phyloP scores from a whole-genome alignment of 257 asterid genomes.

The Solanum ossicruentum region DNA sequence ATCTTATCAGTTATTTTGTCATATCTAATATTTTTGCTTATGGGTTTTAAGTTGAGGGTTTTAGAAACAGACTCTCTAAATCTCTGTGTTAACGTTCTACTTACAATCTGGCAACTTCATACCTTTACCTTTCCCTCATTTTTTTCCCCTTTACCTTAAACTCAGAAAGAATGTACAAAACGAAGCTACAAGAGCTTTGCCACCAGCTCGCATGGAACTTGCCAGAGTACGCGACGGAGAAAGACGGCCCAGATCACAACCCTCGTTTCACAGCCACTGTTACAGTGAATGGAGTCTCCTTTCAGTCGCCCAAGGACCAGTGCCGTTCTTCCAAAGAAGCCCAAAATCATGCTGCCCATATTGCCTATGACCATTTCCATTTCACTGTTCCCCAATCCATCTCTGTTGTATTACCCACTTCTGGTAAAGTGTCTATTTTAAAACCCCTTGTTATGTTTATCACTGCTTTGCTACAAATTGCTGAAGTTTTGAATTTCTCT shows the following conservation, averaged over 20 bases:
- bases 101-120: not conserved
- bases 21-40: no score
- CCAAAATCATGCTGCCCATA: conserved; percentile 2
- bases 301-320: conserved; percentile 17
- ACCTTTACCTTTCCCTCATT: not conserved
- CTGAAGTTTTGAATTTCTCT: not conserved
- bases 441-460: not conserved
- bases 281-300: conserved; percentile 20
- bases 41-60: no score
- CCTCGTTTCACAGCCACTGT: conserved; percentile 45
- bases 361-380: not conserved
- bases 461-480: not conserved
- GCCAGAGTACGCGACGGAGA: conserved; percentile 36
- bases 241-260: conserved; percentile 49
- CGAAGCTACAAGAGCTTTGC: conserved; percentile 53
- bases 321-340: conserved; percentile 12
- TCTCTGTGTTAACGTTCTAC: no score
- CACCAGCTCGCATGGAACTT: conserved; percentile 38
- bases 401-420: not conserved
- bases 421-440: not conserved
- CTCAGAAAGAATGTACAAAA: conserved; percentile 30
- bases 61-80: no score
- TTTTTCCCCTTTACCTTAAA: not conserved
- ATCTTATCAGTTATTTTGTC: no score
- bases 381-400: not conserved